A percentile compares a stretch with the other conserved stretches of the same genome.
Conservation (phyloP, 129 eudicot genomes). For the Rutidosis leptorrhynchoides region DNA sequence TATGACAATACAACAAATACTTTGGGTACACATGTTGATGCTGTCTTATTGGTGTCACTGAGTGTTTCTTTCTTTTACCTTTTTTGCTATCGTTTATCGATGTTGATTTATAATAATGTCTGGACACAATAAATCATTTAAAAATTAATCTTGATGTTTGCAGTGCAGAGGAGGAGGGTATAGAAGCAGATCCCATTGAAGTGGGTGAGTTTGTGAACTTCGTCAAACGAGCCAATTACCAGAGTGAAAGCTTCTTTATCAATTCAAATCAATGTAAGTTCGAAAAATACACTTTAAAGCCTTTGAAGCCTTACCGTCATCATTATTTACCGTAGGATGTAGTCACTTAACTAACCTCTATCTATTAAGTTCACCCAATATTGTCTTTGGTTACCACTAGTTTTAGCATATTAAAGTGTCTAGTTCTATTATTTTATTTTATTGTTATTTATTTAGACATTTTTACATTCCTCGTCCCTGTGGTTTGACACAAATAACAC, state of each 20-base stretch:
- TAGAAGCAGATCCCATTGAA: conserved; percentile 69
- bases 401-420: not conserved
- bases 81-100: conserved; percentile 10
- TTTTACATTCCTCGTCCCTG: too few species aligned
- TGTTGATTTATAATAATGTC: not conserved
- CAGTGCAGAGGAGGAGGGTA: conserved; percentile 93
- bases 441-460: too few species aligned
- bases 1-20: not conserved
- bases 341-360: not conserved
- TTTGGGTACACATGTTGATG: not conserved
- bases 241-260: conserved; percentile 69
- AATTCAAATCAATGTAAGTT: conserved; percentile 88
- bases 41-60: not conserved
- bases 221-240: conserved; percentile 71
- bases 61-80: not conserved
- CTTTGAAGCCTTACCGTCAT: not conserved
- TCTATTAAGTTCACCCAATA: not conserved
- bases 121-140: conserved; percentile 16
- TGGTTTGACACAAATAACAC: too few species aligned
- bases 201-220: conserved; percentile 62
- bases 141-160: conserved; percentile 32
- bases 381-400: not conserved
- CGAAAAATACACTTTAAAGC: not conserved
- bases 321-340: not conserved
- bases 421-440: too few species aligned